Evolutionary conservation across 2,329 filamentous ascomycete species (phyloP).

Genomic region (Thelonectria discophora): DNA sequence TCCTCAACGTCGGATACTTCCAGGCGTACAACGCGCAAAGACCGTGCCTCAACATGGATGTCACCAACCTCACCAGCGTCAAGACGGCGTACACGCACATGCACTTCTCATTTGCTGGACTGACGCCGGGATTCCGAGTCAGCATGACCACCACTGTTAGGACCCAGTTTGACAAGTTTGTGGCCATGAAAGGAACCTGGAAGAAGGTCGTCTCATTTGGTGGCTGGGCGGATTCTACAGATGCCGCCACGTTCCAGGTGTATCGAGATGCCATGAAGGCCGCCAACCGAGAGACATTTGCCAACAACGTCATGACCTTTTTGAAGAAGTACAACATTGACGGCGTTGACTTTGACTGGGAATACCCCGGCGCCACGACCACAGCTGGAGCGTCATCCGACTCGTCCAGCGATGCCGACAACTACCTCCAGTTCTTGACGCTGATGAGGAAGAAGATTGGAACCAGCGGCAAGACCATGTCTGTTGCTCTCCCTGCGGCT

Average conservation of each 20-base stretch:
- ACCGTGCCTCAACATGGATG: conserved; percentile 46
- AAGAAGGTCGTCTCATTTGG: conserved; percentile 50
- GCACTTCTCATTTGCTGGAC: conserved; percentile 46
- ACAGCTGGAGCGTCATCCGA: conserved; percentile 45
- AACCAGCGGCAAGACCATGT: conserved; percentile 44
- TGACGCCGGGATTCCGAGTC: conserved; percentile 34
- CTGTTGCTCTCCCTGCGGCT: conserved; percentile 50
- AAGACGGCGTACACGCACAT: conserved; percentile 44
- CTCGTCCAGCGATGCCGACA: conserved; percentile 44
- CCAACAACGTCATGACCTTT: conserved; percentile 50
- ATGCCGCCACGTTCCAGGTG: conserved; percentile 38
- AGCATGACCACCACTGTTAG: conserved; percentile 32
- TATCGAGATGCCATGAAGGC: conserved; percentile 43
- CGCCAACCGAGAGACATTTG: conserved; percentile 50
- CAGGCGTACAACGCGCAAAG: conserved; percentile 45
- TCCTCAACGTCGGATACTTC: conserved; percentile 46
- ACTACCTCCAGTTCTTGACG: conserved; percentile 49
- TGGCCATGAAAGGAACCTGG: conserved; percentile 37
- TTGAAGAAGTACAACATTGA: conserved; percentile 51
- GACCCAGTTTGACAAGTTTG: conserved; percentile 45
- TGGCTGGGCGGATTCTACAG: conserved; percentile 47
- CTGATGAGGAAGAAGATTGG: conserved; percentile 41
- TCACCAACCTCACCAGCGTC: conserved; percentile 31
- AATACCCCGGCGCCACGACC: conserved; percentile 50
- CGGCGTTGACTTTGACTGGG: conserved; percentile 59